Base-by-base conservation (phyloP, 257 asterid genomes). In the Solanum corneliomulleri region DNA sequence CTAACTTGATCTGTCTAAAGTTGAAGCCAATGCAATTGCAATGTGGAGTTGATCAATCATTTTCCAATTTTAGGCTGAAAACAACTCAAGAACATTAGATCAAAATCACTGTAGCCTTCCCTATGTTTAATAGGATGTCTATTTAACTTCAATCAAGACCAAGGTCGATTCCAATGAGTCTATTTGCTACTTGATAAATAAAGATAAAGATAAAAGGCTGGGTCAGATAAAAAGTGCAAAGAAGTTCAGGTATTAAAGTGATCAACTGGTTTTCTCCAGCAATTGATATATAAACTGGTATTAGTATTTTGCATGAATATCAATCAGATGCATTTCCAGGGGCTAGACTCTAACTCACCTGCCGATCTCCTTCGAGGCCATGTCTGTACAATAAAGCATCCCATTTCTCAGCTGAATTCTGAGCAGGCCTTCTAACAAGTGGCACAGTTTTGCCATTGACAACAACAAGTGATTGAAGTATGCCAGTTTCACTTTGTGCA, bases 381-480 rank as follows among this genome's bases (percentile, higher is more conserved):
- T 94, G 98, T 88, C 99, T 92, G 87, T 97, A 96, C 81, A 97
- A 88, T 86, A 97, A 90, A 87, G 99, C 99, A 92, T 97, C 98
- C 99, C 99, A 97, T 82, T 97, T 97, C 91, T 97, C 99, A 69
- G 98, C 99, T 39, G 94, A 72, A 90, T 94, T 93, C 85, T 96
- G 99, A 82, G 88, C 88, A 18, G 99, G 99, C 89, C 99, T 94
- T 88, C 76, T 91, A 86, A 97, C 97, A 87, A 97, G 99, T 11
- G 98, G 99, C 21, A 96, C 98, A 23, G 90, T 90, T 89, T 95
- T 97, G 85, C 98, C 96, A 86, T 95, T 92, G 89, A 89, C 83
- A 82, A 75, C 87, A 87, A 95, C 82, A 84, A 96, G 96, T n/a
- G 99, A 96, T 91, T 96, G 99, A 87, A 97, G 91, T 80, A 97